Evolutionary conservation across 768 basidiomycete species (phyloP).

Genomic region (Tricholoma sp.): DNA sequence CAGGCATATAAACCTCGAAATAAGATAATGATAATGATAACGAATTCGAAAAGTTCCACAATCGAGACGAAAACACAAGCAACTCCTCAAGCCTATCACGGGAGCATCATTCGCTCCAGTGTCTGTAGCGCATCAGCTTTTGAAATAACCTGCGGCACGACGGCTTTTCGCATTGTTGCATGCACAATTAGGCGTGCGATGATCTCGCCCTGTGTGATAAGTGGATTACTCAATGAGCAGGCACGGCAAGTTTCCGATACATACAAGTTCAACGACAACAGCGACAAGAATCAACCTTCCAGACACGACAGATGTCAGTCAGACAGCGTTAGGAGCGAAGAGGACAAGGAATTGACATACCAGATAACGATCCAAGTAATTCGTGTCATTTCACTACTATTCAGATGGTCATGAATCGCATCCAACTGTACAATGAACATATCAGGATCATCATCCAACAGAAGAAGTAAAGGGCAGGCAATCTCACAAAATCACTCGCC

Average conservation of each 20-base stretch:
- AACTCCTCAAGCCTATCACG: background rate
- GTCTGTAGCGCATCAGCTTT: conserved; percentile 36
- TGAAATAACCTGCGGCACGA: conserved; percentile 18
- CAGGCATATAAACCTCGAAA: too few relatives aligned
- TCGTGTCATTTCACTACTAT: conserved; percentile 83
- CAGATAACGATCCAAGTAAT: conserved; percentile 64
- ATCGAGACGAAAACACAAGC: too few relatives aligned
- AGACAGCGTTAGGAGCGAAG: conserved; percentile 14
- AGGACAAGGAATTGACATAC: conserved; percentile 21
- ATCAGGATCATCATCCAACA: conserved; percentile 1
- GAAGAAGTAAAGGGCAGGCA: background rate
- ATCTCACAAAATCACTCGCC: conserved; percentile 83
- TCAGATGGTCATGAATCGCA: conserved; percentile 90
- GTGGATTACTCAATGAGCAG: background rate
- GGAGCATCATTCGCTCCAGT: conserved; percentile 37
- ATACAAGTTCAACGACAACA: conserved; percentile 79
- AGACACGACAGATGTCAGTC: conserved; percentile 8
- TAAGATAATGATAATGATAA: too few relatives aligned
- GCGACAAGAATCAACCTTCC: conserved; percentile 84
- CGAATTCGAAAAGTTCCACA: too few relatives aligned
- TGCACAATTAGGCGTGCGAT: conserved; percentile 73
- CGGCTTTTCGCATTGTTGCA: conserved; percentile 34
- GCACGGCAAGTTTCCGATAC: conserved; percentile 19
- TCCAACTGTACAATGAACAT: conserved; percentile 69
- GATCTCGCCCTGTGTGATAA: conserved; percentile 61